These are phyloP conservation scores for Kluyveromyces wickerhamii DNA, from an alignment of 805 yeast species.

Conservation along the genomic window DNA sequence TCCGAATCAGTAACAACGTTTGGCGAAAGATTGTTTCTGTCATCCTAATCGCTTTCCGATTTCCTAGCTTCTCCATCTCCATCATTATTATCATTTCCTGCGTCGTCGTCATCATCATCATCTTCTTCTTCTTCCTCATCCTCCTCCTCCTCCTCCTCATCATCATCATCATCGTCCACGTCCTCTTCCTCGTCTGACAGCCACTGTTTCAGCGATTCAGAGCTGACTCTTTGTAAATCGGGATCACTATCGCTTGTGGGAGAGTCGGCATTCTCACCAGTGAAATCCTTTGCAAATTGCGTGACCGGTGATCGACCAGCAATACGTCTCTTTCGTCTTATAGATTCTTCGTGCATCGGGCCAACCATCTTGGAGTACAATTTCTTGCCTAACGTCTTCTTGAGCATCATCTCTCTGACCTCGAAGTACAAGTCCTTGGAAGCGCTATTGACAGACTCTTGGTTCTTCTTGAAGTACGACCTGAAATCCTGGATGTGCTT, in stretches of 20 bases:
- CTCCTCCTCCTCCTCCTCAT: constrained; percentile 1
- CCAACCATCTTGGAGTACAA: constrained; percentile 25
- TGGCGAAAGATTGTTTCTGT: too few relatives aligned
- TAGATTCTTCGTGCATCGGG: constrained; percentile 40
- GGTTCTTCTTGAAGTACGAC: constrained; percentile 73
- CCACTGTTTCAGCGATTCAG: not conserved
- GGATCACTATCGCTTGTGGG: constrained; percentile 3
- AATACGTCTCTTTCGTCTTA: constrained; percentile 36
- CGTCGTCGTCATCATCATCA: constrained; percentile 1
- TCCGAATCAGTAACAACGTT: too few relatives aligned
- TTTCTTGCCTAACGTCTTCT: constrained; percentile 28
- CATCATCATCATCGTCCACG: too few relatives aligned
- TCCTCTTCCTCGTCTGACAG: constrained; percentile 1
- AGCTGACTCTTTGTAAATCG: constrained; percentile 1
- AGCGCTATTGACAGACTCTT: constrained; percentile 56
- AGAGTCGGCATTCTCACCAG: constrained; percentile 14
- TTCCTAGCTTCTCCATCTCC: too few relatives aligned
- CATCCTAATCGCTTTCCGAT: too few relatives aligned
- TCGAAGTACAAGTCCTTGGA: constrained; percentile 81
- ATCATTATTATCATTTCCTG: too few relatives aligned
- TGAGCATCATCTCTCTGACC: constrained; percentile 58
- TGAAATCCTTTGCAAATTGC: constrained; percentile 26
- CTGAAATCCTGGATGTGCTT: constrained; percentile 85
- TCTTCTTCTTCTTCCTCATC: not conserved
- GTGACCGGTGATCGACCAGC: constrained; percentile 27